These are phyloP conservation scores for Juglanconis oblonga DNA, from an alignment of 2,329 filamentous ascomycete genomes.

Conservation along the genomic window DNA sequence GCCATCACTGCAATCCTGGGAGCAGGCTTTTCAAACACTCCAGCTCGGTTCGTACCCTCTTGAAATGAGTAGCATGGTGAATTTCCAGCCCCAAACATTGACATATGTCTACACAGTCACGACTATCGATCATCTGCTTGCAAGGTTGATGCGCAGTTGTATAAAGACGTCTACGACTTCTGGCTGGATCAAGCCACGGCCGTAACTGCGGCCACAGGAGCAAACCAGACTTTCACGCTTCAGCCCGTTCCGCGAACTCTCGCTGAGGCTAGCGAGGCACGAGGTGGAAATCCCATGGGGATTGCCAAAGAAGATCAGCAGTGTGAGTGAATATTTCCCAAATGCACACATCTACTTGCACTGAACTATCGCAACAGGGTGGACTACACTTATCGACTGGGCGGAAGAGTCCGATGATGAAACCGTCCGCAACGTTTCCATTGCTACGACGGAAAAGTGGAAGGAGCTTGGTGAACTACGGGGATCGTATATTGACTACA, in stretches of 20 bases:
- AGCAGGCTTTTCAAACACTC: background rate
- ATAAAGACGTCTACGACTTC: constrained; percentile 26
- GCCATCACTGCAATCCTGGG: background rate
- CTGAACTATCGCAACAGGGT: constrained; percentile 15
- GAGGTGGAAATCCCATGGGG: constrained; percentile 21
- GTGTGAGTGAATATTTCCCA: constrained; percentile 14
- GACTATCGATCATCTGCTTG: constrained; percentile 23
- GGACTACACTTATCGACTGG: constrained; percentile 24
- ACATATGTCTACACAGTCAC: constrained; percentile 19
- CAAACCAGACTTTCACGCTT: constrained; percentile 22
- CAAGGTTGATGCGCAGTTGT: constrained; percentile 24
- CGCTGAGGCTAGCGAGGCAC: constrained; percentile 14
- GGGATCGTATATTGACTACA: background rate
- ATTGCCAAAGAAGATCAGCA: constrained; percentile 16
- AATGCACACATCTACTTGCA: too few species aligned
- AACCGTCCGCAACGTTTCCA: constrained; percentile 17
- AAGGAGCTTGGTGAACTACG: background rate
- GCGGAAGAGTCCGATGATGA: constrained; percentile 18
- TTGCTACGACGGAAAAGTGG: constrained; percentile 18
- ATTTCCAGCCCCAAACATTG: background rate
- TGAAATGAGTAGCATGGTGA: background rate
- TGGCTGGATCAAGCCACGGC: constrained; percentile 20
- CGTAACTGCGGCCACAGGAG: constrained; percentile 18
- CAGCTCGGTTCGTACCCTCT: background rate
- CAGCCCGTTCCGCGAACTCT: constrained; percentile 19